Conservation (phyloP, 2,329 filamentous ascomycete genomes). For the Dactylellina haptotyla region DNA sequence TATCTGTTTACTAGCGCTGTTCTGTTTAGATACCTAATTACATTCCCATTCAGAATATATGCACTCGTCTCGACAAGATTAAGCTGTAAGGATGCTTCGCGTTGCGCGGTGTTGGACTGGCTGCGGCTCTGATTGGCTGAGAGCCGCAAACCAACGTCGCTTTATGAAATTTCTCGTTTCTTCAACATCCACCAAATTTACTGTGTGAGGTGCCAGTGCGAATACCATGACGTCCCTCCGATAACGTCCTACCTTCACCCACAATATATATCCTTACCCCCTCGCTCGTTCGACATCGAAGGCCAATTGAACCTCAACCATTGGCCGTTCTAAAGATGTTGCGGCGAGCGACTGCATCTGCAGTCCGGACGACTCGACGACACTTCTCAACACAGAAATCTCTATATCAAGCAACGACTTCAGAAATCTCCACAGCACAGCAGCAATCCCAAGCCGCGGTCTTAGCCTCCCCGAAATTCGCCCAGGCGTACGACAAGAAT, state of each 20-base stretch:
- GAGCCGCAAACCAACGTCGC: slow-evolving; percentile 12
- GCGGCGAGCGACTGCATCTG: slow-evolving; percentile 41
- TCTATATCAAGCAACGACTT: slow-evolving; percentile 18
- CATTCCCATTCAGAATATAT: background rate
- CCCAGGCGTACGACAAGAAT: slow-evolving; percentile 36
- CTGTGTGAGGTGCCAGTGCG: background rate
- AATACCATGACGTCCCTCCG: slow-evolving; percentile 31
- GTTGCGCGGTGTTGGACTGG: slow-evolving; percentile 41
- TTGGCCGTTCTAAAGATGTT: slow-evolving; percentile 36
- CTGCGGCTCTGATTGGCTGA: slow-evolving; percentile 36
- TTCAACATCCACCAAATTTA: slow-evolving; percentile 13
- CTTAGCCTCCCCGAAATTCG: slow-evolving; percentile 7
- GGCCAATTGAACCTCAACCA: slow-evolving; percentile 15
- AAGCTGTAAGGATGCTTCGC: too few species aligned
- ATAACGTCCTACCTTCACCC: slow-evolving; percentile 20
- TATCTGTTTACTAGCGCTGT: slow-evolving; percentile 37
- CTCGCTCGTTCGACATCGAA: slow-evolving; percentile 23
- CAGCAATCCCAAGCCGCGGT: background rate
- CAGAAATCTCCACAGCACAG: background rate
- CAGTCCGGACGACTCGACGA: slow-evolving; percentile 42
- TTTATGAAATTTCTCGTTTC: slow-evolving; percentile 39
- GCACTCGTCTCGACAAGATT: too few species aligned
- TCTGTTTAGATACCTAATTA: slow-evolving; percentile 27
- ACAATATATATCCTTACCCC: background rate
- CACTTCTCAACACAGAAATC: slow-evolving; percentile 36